Evolutionary conservation across 2,329 filamentous ascomycete species (phyloP).

Genomic region (Penicillium sp.): DNA sequence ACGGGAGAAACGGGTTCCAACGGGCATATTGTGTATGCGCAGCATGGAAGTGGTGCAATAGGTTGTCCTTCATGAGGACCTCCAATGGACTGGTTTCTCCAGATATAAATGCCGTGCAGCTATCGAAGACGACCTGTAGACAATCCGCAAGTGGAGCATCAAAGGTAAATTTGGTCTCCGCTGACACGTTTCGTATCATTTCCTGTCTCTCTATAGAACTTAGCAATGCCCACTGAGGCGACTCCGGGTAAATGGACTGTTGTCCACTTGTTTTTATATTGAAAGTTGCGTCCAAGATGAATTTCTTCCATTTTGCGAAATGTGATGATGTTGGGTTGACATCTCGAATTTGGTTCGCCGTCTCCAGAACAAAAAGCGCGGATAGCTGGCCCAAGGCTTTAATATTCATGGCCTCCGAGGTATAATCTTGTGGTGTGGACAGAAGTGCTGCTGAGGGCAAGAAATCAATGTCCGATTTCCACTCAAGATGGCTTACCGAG

Average conservation of each 20-base stretch:
- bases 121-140: neutral
- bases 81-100: conserved; percentile 1
- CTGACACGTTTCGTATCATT: neutral
- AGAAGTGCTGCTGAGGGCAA: neutral
- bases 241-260: neutral
- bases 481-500: conserved; percentile 4
- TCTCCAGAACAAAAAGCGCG: neutral
- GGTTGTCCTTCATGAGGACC: conserved; percentile 9
- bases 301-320: conserved; percentile 4
- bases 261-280: neutral
- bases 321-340: neutral
- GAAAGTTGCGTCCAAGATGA: neutral
- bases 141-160: conserved; percentile 3
- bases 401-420: neutral
- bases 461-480: conserved; percentile 2
- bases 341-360: neutral
- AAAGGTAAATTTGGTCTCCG: conserved; percentile 1
- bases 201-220: neutral
- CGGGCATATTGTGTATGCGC: conserved; percentile 10
- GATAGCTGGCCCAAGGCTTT: conserved; percentile 4
- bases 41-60: conserved; percentile 5
- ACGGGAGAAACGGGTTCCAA: conserved; percentile 1
- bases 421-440: neutral
- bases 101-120: neutral
- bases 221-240: neutral